Conservation (phyloP, 805 yeast genomes). For the Wilhelminamyces savonicus region DNA sequence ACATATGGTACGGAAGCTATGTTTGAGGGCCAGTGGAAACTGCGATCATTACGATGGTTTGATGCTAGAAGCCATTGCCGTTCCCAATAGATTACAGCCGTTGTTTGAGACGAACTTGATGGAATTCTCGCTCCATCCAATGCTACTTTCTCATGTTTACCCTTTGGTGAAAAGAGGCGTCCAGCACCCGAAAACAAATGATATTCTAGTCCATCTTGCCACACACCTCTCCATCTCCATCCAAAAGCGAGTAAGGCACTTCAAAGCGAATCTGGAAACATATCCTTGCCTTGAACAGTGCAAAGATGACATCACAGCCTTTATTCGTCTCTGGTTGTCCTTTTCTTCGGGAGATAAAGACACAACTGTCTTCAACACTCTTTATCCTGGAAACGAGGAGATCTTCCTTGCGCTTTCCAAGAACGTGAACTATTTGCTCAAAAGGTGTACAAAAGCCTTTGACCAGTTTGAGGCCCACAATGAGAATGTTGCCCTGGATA, state of each 20-base stretch:
- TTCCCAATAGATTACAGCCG: constrained; percentile 10
- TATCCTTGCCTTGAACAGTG: background rate
- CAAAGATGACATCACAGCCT: constrained; percentile 1
- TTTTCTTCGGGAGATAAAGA: constrained; percentile 8
- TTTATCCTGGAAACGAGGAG: constrained; percentile 19
- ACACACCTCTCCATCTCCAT: constrained; percentile 1
- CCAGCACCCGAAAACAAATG: constrained; percentile 10
- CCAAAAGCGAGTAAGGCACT: constrained; percentile 1
- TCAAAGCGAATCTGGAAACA: constrained; percentile 7
- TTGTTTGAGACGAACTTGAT: constrained; percentile 1
- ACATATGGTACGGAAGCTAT: constrained; percentile 10
- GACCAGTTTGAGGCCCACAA: too few species aligned
- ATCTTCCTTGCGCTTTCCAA: too few species aligned
- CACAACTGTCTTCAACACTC: constrained; percentile 17
- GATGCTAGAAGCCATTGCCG: constrained; percentile 16
- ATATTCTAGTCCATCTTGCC: constrained; percentile 3
- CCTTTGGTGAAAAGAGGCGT: constrained; percentile 3
- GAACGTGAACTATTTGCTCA: too few species aligned
- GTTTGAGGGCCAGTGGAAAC: constrained; percentile 4
- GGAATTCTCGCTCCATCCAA: too few species aligned
- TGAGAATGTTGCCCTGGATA: background rate
- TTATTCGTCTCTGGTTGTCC: constrained; percentile 13
- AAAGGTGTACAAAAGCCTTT: too few species aligned
- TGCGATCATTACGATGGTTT: constrained; percentile 13
- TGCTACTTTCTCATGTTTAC: too few species aligned